Evolutionary conservation across 2,329 filamentous ascomycete species (phyloP).

Genomic region (Diaporthe batatas): DNA sequence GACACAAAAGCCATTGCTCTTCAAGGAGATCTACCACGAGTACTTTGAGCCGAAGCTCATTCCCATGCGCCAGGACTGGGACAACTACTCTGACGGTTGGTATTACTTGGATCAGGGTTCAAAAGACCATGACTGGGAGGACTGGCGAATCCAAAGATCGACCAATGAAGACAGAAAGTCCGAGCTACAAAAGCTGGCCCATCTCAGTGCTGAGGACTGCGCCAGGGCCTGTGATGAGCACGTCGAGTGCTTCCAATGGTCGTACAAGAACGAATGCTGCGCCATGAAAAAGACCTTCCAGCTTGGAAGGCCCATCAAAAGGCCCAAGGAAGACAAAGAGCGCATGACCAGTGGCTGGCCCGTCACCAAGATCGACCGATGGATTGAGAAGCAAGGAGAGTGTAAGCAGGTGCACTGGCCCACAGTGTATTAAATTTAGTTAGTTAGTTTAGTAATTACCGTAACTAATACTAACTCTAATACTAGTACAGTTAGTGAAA

Average conservation of each 20-base stretch:
- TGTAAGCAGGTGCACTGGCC: constrained; percentile 48
- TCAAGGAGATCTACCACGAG: constrained; percentile 62
- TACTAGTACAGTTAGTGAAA: too few species aligned
- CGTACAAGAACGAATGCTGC: constrained; percentile 56
- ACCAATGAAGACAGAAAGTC: constrained; percentile 52
- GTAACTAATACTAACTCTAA: too few species aligned
- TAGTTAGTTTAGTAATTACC: too few species aligned
- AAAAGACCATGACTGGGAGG: constrained; percentile 47
- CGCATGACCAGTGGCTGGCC: constrained; percentile 58
- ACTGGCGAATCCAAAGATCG: constrained; percentile 50
- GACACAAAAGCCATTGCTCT: constrained; percentile 53
- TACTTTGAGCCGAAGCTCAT: constrained; percentile 59
- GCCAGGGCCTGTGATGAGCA: constrained; percentile 57
- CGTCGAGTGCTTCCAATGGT: constrained; percentile 57
- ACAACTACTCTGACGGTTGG: constrained; percentile 63
- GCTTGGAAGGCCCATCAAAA: constrained; percentile 55
- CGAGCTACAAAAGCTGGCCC: constrained; percentile 56
- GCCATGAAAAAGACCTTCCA: constrained; percentile 52
- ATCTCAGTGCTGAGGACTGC: constrained; percentile 59
- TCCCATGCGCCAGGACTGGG: constrained; percentile 61
- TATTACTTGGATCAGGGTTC: constrained; percentile 55
- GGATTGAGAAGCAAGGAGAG: constrained; percentile 54
- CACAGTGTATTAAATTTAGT: too few species aligned
- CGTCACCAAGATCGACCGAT: constrained; percentile 55
- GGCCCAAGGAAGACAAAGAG: constrained; percentile 48